A percentile compares a stretch with the other conserved stretches of the same genome.
Conservation (phyloP, 2,329 filamentous ascomycete genomes). For the Aaosphaeria arxii region DNA sequence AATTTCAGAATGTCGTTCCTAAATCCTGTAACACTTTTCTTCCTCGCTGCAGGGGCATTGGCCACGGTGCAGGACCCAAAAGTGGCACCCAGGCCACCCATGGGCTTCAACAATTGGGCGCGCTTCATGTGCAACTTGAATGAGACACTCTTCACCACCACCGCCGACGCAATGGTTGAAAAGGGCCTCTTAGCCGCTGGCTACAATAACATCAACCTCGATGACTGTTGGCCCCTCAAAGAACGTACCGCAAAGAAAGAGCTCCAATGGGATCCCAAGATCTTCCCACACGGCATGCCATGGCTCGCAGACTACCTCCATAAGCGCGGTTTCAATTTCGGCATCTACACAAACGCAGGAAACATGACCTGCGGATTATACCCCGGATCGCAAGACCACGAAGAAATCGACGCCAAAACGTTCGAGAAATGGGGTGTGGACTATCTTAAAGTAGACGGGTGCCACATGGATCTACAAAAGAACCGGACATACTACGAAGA, state of each 20-base stretch:
- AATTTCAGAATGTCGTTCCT: background rate
- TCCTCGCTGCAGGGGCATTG: constrained; percentile 4
- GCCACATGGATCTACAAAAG: constrained; percentile 17
- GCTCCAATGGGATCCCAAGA: constrained; percentile 41
- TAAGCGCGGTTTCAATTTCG: constrained; percentile 41
- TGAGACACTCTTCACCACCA: constrained; percentile 47
- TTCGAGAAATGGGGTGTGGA: constrained; percentile 40
- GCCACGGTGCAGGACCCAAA: constrained; percentile 11
- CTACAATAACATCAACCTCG: constrained; percentile 44
- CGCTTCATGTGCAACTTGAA: constrained; percentile 49
- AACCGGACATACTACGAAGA: constrained; percentile 17
- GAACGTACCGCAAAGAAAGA: constrained; percentile 36
- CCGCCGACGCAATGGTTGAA: constrained; percentile 45
- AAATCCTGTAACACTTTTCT: background rate
- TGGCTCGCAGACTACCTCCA: constrained; percentile 42
- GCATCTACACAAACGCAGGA: constrained; percentile 47
- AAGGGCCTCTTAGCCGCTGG: constrained; percentile 41
- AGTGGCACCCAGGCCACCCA: constrained; percentile 36
- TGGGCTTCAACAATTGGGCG: constrained; percentile 55
- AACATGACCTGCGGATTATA: constrained; percentile 45
- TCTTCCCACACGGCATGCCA: constrained; percentile 44
- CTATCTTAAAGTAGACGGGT: constrained; percentile 27
- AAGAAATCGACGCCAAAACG: constrained; percentile 42
- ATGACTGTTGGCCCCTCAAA: constrained; percentile 46
- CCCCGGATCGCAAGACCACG: constrained; percentile 41